Conservation (phyloP, 2,329 filamentous ascomycete genomes). For the Curvularia spicifera region DNA sequence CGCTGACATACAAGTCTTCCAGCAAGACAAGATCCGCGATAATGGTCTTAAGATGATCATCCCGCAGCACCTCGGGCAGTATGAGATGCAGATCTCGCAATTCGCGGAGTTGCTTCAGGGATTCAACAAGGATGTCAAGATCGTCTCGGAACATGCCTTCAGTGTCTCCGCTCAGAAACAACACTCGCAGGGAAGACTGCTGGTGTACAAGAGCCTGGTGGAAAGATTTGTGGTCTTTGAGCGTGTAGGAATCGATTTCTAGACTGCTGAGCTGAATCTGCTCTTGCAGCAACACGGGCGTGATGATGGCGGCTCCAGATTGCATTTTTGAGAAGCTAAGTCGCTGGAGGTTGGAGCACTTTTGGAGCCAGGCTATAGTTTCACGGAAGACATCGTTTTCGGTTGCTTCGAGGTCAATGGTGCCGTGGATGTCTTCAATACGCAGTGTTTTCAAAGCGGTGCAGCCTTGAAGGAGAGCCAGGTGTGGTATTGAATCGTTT, state of each 20-base stretch:
- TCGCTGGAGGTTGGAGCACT: constrained; percentile 59
- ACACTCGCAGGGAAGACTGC: constrained; percentile 55
- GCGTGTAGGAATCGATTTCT: constrained; percentile 57
- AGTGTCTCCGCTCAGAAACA: constrained; percentile 57
- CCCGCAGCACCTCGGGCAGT: constrained; percentile 59
- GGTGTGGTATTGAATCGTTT: constrained; percentile 56
- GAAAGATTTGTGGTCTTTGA: constrained; percentile 59
- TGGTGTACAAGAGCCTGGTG: constrained; percentile 62
- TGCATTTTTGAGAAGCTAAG: constrained; percentile 60
- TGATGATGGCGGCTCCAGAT: constrained; percentile 61
- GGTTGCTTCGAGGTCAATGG: constrained; percentile 57
- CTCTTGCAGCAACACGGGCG: constrained; percentile 56
- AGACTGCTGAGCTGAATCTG: constrained; percentile 57
- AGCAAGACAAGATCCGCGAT: constrained; percentile 56
- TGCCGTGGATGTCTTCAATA: constrained; percentile 55
- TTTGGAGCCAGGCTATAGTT: constrained; percentile 61
- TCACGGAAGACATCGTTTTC: constrained; percentile 61
- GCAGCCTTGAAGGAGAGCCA: constrained; percentile 58
- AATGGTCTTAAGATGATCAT: constrained; percentile 59
- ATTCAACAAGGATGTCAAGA: constrained; percentile 57
- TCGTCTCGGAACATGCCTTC: constrained; percentile 57
- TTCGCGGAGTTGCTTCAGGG: constrained; percentile 59
- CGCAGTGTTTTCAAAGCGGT: constrained; percentile 57
- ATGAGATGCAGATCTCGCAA: constrained; percentile 61
- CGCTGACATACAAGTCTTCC: constrained; percentile 64